Conservation (phyloP, 2,329 filamentous ascomycete genomes). For the Diaporthe batatas region DNA sequence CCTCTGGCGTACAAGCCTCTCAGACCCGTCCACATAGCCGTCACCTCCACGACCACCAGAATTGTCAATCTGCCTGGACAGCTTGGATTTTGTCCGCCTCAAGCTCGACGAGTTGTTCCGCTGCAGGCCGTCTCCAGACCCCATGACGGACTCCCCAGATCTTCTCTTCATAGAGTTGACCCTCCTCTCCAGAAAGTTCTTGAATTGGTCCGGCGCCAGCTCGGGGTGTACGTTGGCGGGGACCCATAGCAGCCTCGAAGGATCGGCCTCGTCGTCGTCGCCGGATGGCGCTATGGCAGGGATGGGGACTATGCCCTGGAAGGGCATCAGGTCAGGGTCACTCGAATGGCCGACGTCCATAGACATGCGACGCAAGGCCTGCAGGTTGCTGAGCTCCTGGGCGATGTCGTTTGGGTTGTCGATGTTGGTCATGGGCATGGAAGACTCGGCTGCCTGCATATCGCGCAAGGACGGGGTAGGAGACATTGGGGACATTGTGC, state of each 20-base stretch:
- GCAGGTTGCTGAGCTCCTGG: conserved; percentile 91
- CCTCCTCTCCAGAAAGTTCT: conserved; percentile 93
- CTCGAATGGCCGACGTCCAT: conserved; percentile 87
- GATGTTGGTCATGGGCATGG: conserved; percentile 90
- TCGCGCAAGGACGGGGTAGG: conserved; percentile 67
- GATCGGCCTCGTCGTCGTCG: conserved; percentile 86
- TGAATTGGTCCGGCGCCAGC: conserved; percentile 95
- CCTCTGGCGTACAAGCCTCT: conserved; percentile 79
- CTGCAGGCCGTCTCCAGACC: conserved; percentile 58
- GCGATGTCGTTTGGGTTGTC: conserved; percentile 90
- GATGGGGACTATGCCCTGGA: conserved; percentile 76
- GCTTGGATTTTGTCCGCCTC: conserved; percentile 92
- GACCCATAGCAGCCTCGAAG: conserved; percentile 93
- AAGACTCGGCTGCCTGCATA: conserved; percentile 70
- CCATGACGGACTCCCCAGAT: conserved; percentile 79
- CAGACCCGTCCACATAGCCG: conserved; percentile 86
- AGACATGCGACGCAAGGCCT: conserved; percentile 90
- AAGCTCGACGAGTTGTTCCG: conserved; percentile 63
- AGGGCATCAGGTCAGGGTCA: conserved; percentile 82
- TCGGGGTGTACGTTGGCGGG: conserved; percentile 95
- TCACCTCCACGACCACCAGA: conserved; percentile 68
- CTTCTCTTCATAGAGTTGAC: conserved; percentile 90
- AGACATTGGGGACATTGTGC: conserved; percentile 61
- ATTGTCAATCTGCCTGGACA: conserved; percentile 90
- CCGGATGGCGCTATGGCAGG: conserved; percentile 79